Evolutionary conservation across 805 yeast genomes (phyloP), one percentile per base, ranked within the genome.

Genomic region (Candida adriatica): DNA sequence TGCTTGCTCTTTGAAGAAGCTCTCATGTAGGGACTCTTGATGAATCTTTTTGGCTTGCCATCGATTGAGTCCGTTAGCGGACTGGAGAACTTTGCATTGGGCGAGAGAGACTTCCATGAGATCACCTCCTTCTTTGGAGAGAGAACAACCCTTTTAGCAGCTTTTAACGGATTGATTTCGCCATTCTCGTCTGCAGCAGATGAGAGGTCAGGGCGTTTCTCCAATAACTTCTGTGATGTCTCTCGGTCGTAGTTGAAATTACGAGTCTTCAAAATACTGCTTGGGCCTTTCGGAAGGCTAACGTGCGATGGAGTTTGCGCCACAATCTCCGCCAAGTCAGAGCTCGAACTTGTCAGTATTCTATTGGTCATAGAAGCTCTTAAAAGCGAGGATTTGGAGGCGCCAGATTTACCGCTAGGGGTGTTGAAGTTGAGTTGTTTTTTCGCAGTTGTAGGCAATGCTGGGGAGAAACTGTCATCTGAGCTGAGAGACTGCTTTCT

Each of bases 101-200:
- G 33, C 5, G 36, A 20, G 3, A 37, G 20, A 6, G 18, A 6
- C 6, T 26, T 33, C 30, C 30, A 34, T 2, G 31, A 13, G 13
- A 43, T 34, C 14, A 35, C 33, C 16, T 44, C 45, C 27, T 57
- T 58, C 18, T 58, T 51, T 8, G 67, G 67, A 3, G 64, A 57
- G 31, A 61, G 51, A 5, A 58, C 35, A 2, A 60, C 61, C 18
- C 49, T 34, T 29, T 41, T 49, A 5, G 61, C 56, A 3, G 50
- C 56, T 34, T 53, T 57, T 5, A 55, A 39, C 3, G 62, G 59
- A 32, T 59, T 60, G 8, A 55, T 18, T 20, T 49, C 51, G 1
- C 56, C 57, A 16, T 45, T 31, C 13, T 39, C 28, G 23, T 51
- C 36, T 11, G 50, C 23, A 0, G 51, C 55, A 2, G 39, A 20